Conservation (phyloP, 2,329 filamentous ascomycete genomes). For the Albophoma yamanashiensis region DNA sequence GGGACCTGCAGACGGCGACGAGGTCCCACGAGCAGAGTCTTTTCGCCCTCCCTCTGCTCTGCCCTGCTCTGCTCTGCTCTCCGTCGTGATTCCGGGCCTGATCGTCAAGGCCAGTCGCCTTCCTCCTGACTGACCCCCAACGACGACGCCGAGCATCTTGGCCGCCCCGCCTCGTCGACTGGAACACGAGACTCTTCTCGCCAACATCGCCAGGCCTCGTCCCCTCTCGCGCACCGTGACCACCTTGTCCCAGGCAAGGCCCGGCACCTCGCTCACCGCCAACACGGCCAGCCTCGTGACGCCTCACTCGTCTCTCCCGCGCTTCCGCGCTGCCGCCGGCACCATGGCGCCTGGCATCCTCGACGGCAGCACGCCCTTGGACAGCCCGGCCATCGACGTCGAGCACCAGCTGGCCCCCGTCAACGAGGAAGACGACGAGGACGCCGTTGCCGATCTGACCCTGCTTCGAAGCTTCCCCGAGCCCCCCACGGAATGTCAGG, state of each 20-base stretch:
- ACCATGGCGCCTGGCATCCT: constrained; percentile 11
- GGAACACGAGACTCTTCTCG: background rate
- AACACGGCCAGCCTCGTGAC: background rate
- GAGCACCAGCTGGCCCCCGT: constrained; percentile 9
- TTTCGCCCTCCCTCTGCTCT: too few relatives aligned
- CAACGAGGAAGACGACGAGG: constrained; percentile 17
- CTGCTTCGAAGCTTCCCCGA: constrained; percentile 37
- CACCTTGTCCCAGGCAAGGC: background rate
- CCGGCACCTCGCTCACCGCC: background rate
- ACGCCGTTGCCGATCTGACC: constrained; percentile 33
- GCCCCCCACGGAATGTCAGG: constrained; percentile 32
- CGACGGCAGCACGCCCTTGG: constrained; percentile 3
- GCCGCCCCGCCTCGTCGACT: background rate
- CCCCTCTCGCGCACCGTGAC: background rate
- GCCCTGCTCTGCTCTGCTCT: too few relatives aligned
- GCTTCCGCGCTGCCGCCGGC: background rate
- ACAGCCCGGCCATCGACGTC: constrained; percentile 2
- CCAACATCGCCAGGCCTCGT: background rate
- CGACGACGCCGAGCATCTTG: background rate
- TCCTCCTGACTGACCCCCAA: too few relatives aligned
- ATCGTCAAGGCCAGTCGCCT: too few relatives aligned
- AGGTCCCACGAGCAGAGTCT: background rate
- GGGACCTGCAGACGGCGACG: background rate
- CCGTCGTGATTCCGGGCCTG: too few relatives aligned
- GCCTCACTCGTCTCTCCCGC: background rate